These are phyloP conservation scores for Blastobotrys peoriensis DNA, from an alignment of 805 yeast species.

Conservation along the genomic window DNA sequence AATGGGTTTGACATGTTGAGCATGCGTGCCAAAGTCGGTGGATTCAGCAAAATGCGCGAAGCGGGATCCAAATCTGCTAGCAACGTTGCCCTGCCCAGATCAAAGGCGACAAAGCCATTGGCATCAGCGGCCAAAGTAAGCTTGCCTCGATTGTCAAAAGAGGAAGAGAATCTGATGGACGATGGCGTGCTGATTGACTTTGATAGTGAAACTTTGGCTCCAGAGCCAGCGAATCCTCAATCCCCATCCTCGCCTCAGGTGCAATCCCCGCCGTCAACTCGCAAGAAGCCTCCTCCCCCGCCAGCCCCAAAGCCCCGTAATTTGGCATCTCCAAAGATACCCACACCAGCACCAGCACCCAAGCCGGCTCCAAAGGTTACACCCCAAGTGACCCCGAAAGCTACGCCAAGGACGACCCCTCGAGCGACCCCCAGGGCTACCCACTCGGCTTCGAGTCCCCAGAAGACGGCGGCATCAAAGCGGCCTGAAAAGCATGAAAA, in stretches of 20 bases:
- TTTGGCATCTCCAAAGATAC: neutral
- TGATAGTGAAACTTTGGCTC: neutral
- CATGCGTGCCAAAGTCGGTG: conserved; percentile 11
- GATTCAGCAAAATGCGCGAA: conserved; percentile 12
- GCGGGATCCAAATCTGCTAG: conserved; percentile 3
- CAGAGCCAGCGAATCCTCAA: conserved; percentile 1
- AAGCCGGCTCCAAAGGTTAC: neutral
- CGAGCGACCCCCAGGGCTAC: neutral
- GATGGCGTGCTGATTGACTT: neutral
- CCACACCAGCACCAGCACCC: conserved; percentile 1
- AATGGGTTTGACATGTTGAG: conserved; percentile 9
- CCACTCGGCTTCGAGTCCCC: neutral
- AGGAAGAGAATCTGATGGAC: neutral
- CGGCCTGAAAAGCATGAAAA: conserved; percentile 1
- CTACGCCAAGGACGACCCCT: neutral
- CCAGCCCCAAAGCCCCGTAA: neutral
- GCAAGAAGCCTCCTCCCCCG: neutral
- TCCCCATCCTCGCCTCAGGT: neutral
- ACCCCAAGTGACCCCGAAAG: neutral
- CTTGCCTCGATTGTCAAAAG: neutral
- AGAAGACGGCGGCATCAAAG: neutral
- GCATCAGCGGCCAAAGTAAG: neutral
- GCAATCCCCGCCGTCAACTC: neutral
- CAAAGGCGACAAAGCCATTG: neutral
- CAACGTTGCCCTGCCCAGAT: neutral